Base-by-base conservation (phyloP, 371 early-diverging fungal genomes). In the Blakeslea trispora region DNA sequence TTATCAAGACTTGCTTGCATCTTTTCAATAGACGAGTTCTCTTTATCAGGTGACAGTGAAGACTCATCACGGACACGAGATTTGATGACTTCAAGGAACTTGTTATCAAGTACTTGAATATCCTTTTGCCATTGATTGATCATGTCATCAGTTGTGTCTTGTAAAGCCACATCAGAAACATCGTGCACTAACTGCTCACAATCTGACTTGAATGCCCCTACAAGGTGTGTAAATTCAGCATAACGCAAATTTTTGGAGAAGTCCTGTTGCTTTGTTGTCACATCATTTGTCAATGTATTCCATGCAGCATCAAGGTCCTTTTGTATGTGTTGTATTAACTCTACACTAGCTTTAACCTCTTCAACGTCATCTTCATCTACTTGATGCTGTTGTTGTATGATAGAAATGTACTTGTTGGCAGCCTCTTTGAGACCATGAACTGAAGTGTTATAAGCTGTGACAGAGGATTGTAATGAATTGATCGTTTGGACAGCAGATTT, bases 101-200 rank as follows among this genome's bases (percentile, higher is more conserved):
- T 45, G 7, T 21, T 18, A 21, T 65, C 59, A 5, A 72, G 22
- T 35, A 15, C 3, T 9, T 63, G 45, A 7, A 59, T 31, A 1
- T 59, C 40, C 13, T 63, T 45, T 34, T 69, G 69, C 73, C 73
- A 72, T 13, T 54, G 50, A 5, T 47, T 55, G 1, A 61, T 4
- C 1, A 58, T 21, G 8, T 53, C 45, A 13, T 72, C 73, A 0
- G 59, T 64, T 1, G 69, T 21, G 0, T 47, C 23, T 3, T 40
- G 45, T 4, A 66, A 24, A 21, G 57, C 49, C 0, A 44, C 50
- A 2, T 28, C 18, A 3, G 9, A 11, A 2, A 66, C 28, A 5
- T 23, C 31, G 0, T 50, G 13, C 34, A 48, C 32, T 9, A 72
- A 40, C 1, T 19, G 17, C 3, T 35, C 22, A 19, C 48, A 56